These are phyloP conservation scores for Phytophthora melonis DNA, from an alignment of 352 stramenopile species.

Conservation along the genomic window DNA sequence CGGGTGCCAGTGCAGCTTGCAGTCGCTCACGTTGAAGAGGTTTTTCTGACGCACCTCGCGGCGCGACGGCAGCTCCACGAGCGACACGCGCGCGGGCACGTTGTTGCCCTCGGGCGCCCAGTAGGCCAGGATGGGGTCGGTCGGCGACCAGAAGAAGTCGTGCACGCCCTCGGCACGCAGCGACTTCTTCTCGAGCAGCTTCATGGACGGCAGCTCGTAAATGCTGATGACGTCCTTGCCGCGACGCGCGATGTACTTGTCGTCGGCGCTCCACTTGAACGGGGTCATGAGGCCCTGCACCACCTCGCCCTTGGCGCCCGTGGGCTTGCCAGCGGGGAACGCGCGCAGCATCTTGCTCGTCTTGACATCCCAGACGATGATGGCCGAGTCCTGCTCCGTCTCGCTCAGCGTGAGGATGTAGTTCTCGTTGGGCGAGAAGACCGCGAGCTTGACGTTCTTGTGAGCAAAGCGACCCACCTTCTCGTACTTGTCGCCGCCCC, in stretches of 20 bases:
- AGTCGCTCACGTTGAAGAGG: conserved; percentile 97
- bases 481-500: conserved; percentile 97
- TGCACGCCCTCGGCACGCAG: conserved; percentile 94
- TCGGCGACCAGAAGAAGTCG: conserved; percentile 99
- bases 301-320: conserved; percentile 74
- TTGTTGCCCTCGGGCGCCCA: conserved; percentile 97
- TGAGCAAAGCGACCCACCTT: conserved; percentile 98
- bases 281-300: conserved; percentile 84
- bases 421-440: conserved; percentile 97
- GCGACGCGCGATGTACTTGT: conserved; percentile 96
- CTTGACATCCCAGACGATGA: conserved; percentile 98
- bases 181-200: conserved; percentile 98
- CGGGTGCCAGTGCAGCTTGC: conserved; percentile 96
- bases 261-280: conserved; percentile 97
- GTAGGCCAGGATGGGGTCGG: conserved; percentile 95
- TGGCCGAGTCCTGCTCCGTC: conserved; percentile 92
- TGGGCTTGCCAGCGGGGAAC: conserved; percentile 85
- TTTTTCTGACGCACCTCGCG: conserved; percentile 98
- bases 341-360: conserved; percentile 87
- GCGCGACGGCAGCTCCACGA: conserved; percentile 96
- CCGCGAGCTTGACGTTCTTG: conserved; percentile 94
- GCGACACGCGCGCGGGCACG: conserved; percentile 96
- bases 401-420: conserved; percentile 98
- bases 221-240: conserved; percentile 94
- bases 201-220: conserved; percentile 97